Evolutionary conservation across 106 monocot species (phyloP).

Genomic region (Phalaenopsis equestris): DNA sequence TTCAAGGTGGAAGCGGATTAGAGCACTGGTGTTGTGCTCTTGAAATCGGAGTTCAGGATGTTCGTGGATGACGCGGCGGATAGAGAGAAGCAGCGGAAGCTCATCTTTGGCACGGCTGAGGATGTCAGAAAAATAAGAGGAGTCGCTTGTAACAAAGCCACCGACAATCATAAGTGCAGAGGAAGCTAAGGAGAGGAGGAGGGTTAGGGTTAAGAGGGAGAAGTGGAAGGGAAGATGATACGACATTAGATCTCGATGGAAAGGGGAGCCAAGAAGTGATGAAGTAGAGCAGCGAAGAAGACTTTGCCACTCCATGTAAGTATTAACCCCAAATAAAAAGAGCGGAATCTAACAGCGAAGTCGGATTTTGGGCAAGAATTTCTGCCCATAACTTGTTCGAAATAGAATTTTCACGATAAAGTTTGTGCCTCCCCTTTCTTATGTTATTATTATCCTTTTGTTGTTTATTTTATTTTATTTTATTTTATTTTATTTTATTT

Average conservation of each 20-base stretch:
- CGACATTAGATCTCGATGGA: no score
- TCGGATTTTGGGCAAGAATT: no score
- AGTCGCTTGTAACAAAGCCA: neutral
- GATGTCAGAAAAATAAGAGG: conserved; percentile 19
- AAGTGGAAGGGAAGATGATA: neutral
- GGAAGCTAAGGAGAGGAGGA: neutral
- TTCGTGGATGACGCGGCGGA: conserved; percentile 55
- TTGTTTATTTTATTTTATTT: no score
- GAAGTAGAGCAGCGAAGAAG: neutral
- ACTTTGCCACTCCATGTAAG: neutral
- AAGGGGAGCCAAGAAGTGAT: neutral
- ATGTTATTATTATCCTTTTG: no score
- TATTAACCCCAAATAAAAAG: neutral
- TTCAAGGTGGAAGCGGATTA: conserved; percentile 66
- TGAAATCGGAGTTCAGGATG: conserved; percentile 79
- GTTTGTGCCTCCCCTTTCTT: no score
- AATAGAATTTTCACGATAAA: no score
- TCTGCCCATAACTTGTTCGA: no score
- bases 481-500: no score
- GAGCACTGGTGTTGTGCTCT: conserved; percentile 67
- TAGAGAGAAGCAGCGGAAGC: conserved; percentile 29
- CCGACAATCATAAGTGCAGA: neutral
- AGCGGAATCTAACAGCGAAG: no score
- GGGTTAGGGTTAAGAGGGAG: neutral
- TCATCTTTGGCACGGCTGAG: conserved; percentile 44